Evolutionary conservation across 2,329 filamentous ascomycete species (phyloP).

Genomic region (Hypomyces rosellus): DNA sequence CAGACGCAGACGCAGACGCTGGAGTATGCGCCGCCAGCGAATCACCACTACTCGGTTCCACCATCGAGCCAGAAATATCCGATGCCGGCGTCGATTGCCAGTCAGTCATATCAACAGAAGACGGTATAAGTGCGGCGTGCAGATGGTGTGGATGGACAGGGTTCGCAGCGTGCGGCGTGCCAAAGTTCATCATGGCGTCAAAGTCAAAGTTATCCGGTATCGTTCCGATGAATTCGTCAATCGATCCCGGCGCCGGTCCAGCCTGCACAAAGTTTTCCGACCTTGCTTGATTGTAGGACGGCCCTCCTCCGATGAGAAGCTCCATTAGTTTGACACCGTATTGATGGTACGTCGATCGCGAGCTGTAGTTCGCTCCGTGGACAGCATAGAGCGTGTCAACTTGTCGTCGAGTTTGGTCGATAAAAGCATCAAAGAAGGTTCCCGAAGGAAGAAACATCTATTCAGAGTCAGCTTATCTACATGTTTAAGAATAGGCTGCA

Average conservation of each 20-base stretch:
- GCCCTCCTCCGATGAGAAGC: constrained; percentile 24
- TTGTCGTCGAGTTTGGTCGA: constrained; percentile 33
- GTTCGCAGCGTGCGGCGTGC: neutral
- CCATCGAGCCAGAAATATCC: neutral
- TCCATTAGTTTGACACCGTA: constrained; percentile 36
- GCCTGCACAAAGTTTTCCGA: neutral
- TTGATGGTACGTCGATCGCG: constrained; percentile 37
- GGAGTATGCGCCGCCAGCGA: neutral
- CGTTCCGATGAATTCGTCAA: constrained; percentile 17
- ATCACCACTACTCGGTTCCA: neutral
- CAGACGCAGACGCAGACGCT: neutral
- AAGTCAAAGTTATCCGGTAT: constrained; percentile 17
- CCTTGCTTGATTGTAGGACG: neutral
- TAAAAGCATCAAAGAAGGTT: constrained; percentile 36
- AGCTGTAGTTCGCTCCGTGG: constrained; percentile 14
- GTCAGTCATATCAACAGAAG: neutral
- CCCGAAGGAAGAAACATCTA: constrained; percentile 32
- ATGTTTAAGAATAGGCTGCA: neutral
- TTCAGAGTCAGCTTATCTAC: constrained; percentile 13
- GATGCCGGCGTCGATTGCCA: constrained; percentile 4
- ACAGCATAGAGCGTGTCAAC: constrained; percentile 38
- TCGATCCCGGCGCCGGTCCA: neutral
- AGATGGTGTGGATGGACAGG: too few relatives aligned
- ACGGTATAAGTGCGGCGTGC: neutral
- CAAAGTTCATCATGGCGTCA: constrained; percentile 13